A percentile compares a stretch with the other conserved stretches of the same genome.
Evolutionary conservation across 1,139 yeast genomes (phyloP).

Genomic region (Yamadazyma triangularis): DNA sequence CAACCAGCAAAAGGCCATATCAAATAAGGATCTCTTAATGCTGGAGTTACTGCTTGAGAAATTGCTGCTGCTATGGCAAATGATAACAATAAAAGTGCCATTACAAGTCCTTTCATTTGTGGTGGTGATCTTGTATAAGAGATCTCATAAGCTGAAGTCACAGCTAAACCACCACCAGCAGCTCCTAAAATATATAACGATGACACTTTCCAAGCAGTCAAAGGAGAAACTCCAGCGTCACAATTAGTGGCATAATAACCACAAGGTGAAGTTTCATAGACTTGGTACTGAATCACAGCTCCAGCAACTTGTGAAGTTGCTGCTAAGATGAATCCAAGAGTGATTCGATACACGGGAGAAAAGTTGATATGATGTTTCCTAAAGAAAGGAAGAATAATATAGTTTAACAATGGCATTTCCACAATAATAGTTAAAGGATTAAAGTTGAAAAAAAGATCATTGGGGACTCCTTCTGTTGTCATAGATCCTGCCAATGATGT

Average conservation of each 20-base stretch:
- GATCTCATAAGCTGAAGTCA: slow-evolving; percentile 59
- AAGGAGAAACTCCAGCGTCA: slow-evolving; percentile 41
- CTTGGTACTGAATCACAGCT: slow-evolving; percentile 26
- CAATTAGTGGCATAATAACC: slow-evolving; percentile 43
- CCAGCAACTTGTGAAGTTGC: slow-evolving; percentile 33
- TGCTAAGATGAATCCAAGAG: slow-evolving; percentile 26
- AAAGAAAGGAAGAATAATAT: slow-evolving; percentile 51
- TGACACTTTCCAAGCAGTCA: slow-evolving; percentile 50
- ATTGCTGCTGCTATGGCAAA: slow-evolving; percentile 55
- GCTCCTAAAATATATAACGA: slow-evolving; percentile 52
- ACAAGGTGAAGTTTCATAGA: slow-evolving; percentile 31
- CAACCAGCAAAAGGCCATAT: slow-evolving; percentile 2
- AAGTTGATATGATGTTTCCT: slow-evolving; percentile 38
- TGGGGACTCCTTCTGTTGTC: slow-evolving; percentile 61
- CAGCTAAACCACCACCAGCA: slow-evolving; percentile 61
- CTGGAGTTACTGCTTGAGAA: slow-evolving; percentile 48
- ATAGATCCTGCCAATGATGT: slow-evolving; percentile 60
- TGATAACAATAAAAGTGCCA: slow-evolving; percentile 57
- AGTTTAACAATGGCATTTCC: slow-evolving; percentile 57
- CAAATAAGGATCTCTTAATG: slow-evolving; percentile 13
- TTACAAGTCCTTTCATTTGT: slow-evolving; percentile 58
- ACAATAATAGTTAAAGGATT: slow-evolving; percentile 62
- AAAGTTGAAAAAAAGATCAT: slow-evolving; percentile 60
- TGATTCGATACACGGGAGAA: slow-evolving; percentile 27
- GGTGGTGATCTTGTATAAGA: slow-evolving; percentile 66